These are phyloP conservation scores for Clausena lansium DNA, from an alignment of 345 rosid species.

Conservation along the genomic window DNA sequence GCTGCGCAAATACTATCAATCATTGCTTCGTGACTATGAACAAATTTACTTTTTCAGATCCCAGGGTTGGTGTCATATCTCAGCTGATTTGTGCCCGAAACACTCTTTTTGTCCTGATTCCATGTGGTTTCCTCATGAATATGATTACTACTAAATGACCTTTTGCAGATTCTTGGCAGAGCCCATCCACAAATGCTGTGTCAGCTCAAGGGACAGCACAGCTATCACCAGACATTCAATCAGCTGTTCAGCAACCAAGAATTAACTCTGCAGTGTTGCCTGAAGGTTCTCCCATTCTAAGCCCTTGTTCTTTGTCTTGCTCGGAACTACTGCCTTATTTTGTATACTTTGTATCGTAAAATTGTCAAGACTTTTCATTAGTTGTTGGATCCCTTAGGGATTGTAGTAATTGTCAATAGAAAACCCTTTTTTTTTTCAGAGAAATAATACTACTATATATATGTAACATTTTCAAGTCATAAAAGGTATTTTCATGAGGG, in stretches of 20 bases:
- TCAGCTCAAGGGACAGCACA: constrained; percentile 43
- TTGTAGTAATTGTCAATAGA: background rate
- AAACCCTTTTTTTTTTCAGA: too few relatives aligned
- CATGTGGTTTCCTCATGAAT: background rate
- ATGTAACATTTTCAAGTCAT: background rate
- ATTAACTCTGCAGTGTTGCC: constrained; percentile 32
- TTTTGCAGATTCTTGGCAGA: constrained; percentile 52
- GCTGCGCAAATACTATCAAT: constrained; percentile 84
- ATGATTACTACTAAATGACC: background rate
- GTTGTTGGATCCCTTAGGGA: background rate
- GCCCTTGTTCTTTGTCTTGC: background rate
- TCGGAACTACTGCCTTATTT: background rate
- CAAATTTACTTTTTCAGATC: constrained; percentile 73
- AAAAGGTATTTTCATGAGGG: background rate
- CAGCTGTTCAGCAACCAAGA: constrained; percentile 47
- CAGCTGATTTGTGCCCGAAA: constrained; percentile 44
- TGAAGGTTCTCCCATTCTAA: constrained; percentile 41
- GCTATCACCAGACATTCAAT: constrained; percentile 45
- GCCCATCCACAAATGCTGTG: constrained; percentile 27
- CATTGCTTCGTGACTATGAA: constrained; percentile 78
- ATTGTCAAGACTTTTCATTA: too few relatives aligned
- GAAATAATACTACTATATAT: background rate
- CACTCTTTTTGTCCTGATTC: background rate
- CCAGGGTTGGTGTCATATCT: constrained; percentile 41
- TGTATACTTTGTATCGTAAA: background rate